Evolutionary conservation across 306 rosid genomes (phyloP), one percentile per base, ranked within the genome.

Genomic region (Carpinus viminea): DNA sequence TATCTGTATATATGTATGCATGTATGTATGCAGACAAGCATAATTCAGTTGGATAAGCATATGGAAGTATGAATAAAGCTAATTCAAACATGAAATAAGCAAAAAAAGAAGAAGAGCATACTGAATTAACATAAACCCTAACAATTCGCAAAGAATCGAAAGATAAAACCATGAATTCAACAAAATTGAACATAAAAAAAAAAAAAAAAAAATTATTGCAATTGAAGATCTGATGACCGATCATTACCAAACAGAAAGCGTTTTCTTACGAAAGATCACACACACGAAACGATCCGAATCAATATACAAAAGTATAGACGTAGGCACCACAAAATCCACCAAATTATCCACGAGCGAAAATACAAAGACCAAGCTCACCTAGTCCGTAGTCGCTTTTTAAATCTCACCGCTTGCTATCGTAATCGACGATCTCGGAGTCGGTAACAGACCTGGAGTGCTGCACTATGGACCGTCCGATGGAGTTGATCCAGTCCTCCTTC

Each of bases 391-490:
- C 2, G 18, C 45, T 41, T 41, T 8, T 5, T 41, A 41, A 41
- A 8, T 20, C 36, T 80, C 77, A 82, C 43, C 79, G 78, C 57
- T 80, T 52, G 56, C 81, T 85, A 55, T 85, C 82, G 75, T 85
- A 85, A 82, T 85, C 89, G 20, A 85, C 84, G 34, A 85, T 76
- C 78, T 85, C 89, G 61, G 86, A 85, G n/a, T 85, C 84, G n/a
- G 89, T 85, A 69, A 85, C 86, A 3, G 89, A 85, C 70, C 86
- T 64, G 15, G 89, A 85, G 69, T 76, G 85, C 84, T 85, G 89
- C 61, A 85, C 89, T n/a, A 85, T 82, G 21, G 89, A 85, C 72
- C 89, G 79, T 50, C 89, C 89, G 69, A 85, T 82, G 73, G 89
- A 82, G 56, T 85, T 85, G 84, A 82, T 85, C 88, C 86, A 82